Evolutionary conservation across 805 yeast species (phyloP), one percentile per base, ranked within the genome.

Genomic region (Yamadazyma kitorensis): DNA sequence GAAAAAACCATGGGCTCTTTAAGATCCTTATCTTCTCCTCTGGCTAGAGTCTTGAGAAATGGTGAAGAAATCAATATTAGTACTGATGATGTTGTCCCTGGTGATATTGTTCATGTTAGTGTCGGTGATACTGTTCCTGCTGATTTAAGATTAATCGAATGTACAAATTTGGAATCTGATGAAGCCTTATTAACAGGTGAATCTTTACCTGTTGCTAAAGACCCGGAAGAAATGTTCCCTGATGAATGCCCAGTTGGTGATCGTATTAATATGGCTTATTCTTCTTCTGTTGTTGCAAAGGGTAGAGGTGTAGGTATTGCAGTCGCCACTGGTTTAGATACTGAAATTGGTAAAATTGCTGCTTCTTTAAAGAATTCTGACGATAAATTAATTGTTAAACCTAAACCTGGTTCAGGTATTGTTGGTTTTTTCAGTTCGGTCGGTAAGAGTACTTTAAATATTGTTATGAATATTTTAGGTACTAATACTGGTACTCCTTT

Each of bases 41-140:
- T 80, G 3, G 89, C 93, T 0, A 61, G 72, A 25, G 86, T 78
- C 16, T 67, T 77, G 27, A 70, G 93, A 55, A 64, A 76, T 44
- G 86, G 85, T 22, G 61, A 59, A 12, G 78, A 76, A 38, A 47
- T 54, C 12, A 73, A 81, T 2, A 67, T 83, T 21, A 73, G 82
- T 4, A 77, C 86, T 1, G 74, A 70, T 34, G 75, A 72, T 2
- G 78, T 82, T 17, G 89, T 81, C 14, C 87, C 87, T 1, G 91
- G 91, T 37, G 91, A 82, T 52, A 54, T 83, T 21, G 77, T 80
- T 19, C 60, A 64, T 32, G 70, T 82, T 30, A 66, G 68, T 40
- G 84, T 80, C 29, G 89, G 89, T 35, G 89, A 82, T 49, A 81
- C 87, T 6, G 61, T 82, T 23, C 89, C 89, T 12, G 88, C 89